Evolutionary conservation across 345 rosid species (phyloP), one percentile per base, ranked within the genome.

Genomic region (Citrus mangshanensis): DNA sequence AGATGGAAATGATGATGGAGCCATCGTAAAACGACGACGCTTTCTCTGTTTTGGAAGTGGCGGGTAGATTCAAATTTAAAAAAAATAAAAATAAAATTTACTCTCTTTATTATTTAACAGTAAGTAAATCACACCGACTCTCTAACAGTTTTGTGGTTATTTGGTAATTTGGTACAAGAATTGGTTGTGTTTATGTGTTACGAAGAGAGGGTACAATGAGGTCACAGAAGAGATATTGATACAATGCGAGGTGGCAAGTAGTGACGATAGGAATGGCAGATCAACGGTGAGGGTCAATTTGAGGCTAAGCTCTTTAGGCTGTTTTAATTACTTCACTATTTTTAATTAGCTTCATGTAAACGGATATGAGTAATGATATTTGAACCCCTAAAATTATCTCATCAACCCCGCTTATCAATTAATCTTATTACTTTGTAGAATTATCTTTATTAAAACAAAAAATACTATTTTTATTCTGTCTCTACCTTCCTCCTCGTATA

Each of bases 1-100:
- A 60, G 91, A 87, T 37, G 99, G 98, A 85, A 93, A 94, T 68
- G 81, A 80, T 9, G 46, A 80, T 18, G 46, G 21, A 30, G 67
- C 67, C 90, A 86, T 42, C 51, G 12, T 74, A 55, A 28, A 80
- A 79, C 78, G 56, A 77, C 71, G 21, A 24, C 49, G 71, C n/a
- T 79, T 70, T 66, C 67, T 80, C 56, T 77, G 70, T 60, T 61
- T 30, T 74, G 62, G 30, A 37, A 87, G 71, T 91, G 97, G 95
- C 97, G 95, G 87, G 87, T 34, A 71, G 69, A 51, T 84, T 68
- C 76, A 80, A 80, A 51, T 51, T 54, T 76, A 77, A 68, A 84
- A 77, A 24, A 9, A 28, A 3, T 2, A 25, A 51, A 46, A n/a
- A n/a, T n/a, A n/a, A n/a, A n/a, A n/a, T n/a, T 3, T 32, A 30